A percentile compares a stretch with the other conserved stretches of the same genome.
phyloP scores from a whole-genome alignment of 2,329 filamentous ascomycete species.

The Emmonsia crescens region DNA sequence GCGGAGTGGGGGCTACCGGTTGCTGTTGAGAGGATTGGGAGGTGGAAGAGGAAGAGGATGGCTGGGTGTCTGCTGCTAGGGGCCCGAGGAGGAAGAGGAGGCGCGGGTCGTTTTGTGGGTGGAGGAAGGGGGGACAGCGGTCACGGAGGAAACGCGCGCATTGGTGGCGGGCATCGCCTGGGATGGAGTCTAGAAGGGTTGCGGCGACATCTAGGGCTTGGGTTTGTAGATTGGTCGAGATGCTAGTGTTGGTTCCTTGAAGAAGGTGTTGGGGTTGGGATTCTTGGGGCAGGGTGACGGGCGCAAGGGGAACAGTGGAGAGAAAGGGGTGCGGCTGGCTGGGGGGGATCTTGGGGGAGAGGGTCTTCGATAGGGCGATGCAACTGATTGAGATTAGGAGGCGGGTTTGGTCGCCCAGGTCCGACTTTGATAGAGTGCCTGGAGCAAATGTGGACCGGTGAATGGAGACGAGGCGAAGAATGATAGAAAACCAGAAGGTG shows the following conservation, averaged over 20 bases:
- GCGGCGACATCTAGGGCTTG: conserved; percentile 37
- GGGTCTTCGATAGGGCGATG: conserved; percentile 29
- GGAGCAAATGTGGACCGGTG: conserved; percentile 28
- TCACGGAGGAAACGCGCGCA: conserved; percentile 35
- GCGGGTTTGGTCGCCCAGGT: conserved; percentile 26
- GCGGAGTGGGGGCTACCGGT: conserved; percentile 1
- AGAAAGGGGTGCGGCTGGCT: conserved; percentile 22
- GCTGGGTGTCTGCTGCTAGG: conserved; percentile 17
- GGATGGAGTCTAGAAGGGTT: conserved; percentile 34
- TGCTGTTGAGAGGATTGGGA: conserved; percentile 1
- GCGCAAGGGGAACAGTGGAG: conserved; percentile 16
- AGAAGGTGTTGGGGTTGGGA: not conserved
- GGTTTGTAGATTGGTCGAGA: conserved; percentile 27
- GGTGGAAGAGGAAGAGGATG: conserved; percentile 9
- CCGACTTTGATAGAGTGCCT: conserved; percentile 16
- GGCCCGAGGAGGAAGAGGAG: conserved; percentile 35
- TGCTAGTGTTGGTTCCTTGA: conserved; percentile 12
- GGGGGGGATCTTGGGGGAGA: conserved; percentile 18
- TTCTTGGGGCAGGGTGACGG: not conserved
- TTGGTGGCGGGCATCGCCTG: conserved; percentile 34
- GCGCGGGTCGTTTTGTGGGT: conserved; percentile 30
- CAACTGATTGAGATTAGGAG: conserved; percentile 31
- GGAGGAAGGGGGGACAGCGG: conserved; percentile 27
- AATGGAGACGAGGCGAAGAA: conserved; percentile 31
- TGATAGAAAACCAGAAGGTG: conserved; percentile 31